Evolutionary conservation across 805 yeast species (phyloP), one percentile per base, ranked within the genome.

Genomic region (Cyberlindnera lachancei): DNA sequence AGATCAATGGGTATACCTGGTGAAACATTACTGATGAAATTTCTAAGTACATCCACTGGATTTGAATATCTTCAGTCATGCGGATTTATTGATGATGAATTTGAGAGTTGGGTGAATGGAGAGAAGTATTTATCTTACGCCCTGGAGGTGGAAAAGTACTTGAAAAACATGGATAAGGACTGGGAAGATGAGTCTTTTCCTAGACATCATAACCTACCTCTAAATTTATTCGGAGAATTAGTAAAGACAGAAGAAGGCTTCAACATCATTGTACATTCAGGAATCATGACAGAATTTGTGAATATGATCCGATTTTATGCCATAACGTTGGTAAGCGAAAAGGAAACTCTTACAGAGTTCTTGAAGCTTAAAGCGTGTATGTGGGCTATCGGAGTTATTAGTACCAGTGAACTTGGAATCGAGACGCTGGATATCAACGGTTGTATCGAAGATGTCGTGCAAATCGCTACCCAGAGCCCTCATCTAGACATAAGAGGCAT

Each of bases 331-430:
- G 48, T 44, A 10, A 48, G 45, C 24, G 17, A 22, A 2, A 30
- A 14, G 4, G 45, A 40, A 7, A 35, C 32, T 9, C 23, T 50
- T 6, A 63, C 64, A 6, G 56, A 58, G 14, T 37, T 63, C 14
- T 21, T 61, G 7, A 68, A 66, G 40, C 54, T 90, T 17, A 85
- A 84, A 49, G 83, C 88, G 9, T 73, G 80, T 21, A 46, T 90
- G 22, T 90, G 96, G 96, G 78, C 94, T 2, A 64, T 85, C 21
- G 96, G 96, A 0, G 77, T 79, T 46, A 75, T 88, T 19, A 88
- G 88, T 2, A 72, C 87, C 1, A 72, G 86, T 1, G 69, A 70
- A 8, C 59, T 68, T 31, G 96, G 96, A 0, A 75, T 81, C 13
- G 61, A 67, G 13, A 58, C 79, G 26, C 45, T 77, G 23, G 84